Conservation (phyloP, 2,329 filamentous ascomycete species). For the Epichloe typhina region DNA sequence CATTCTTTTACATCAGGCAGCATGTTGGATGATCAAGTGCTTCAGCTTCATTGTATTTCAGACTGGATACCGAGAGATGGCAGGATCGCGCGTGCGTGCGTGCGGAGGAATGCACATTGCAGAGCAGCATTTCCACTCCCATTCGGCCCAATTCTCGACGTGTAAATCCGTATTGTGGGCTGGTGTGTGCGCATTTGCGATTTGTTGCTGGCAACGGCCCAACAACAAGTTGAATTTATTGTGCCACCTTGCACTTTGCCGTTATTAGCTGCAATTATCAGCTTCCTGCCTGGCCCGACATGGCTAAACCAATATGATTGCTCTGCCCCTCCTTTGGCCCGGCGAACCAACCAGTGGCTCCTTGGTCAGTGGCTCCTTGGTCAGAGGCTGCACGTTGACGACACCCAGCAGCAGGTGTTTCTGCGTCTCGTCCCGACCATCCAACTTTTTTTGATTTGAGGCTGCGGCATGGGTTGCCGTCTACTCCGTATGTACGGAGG, state of each 20-base stretch:
- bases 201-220: background rate
- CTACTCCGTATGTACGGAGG: no score
- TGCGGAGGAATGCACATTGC: background rate
- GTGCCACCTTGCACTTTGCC: background rate
- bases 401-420: constrained; percentile 8
- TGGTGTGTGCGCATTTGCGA: no score
- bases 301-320: background rate
- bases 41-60: no score
- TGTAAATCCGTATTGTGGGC: no score
- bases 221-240: background rate
- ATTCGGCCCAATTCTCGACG: background rate
- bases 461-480: background rate
- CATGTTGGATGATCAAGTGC: background rate
- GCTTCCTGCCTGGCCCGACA: background rate
- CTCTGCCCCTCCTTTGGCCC: background rate
- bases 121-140: background rate
- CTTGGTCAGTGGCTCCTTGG: constrained; percentile 4
- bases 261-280: background rate
- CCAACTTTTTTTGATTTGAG: constrained; percentile 4
- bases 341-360: background rate
- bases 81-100: background rate
- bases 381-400: constrained; percentile 13
- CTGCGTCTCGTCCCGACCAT: constrained; percentile 9
- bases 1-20: background rate
- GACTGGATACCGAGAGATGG: background rate